phyloP scores from a whole-genome alignment of 257 asterid genomes.

The Nicotiana paniculata region DNA sequence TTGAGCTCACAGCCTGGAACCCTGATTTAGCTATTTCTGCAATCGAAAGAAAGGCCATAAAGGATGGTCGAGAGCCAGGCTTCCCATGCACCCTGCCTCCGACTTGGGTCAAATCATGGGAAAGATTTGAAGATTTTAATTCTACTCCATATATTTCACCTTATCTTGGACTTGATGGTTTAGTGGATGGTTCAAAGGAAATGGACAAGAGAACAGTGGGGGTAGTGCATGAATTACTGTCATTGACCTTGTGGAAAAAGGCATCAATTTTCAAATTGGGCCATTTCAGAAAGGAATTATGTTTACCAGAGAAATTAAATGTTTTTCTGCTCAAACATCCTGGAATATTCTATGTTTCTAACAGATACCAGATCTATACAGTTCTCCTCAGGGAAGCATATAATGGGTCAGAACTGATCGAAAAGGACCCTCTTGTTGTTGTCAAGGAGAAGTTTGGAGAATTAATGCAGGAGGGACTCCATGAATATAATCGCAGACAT shows the following conservation, averaged over 20 bases:
- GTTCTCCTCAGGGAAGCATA: slow-evolving; percentile 83
- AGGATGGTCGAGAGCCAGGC: slow-evolving; percentile 42
- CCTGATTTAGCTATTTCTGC: slow-evolving; percentile 59
- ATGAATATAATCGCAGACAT: slow-evolving; percentile 70
- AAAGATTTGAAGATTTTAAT: slow-evolving; percentile 70
- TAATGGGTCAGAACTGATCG: slow-evolving; percentile 53
- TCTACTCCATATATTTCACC: slow-evolving; percentile 76
- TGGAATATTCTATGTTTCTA: slow-evolving; percentile 32
- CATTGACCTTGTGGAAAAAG: slow-evolving; percentile 80
- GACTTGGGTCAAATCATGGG: slow-evolving; percentile 54
- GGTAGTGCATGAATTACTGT: slow-evolving; percentile 69
- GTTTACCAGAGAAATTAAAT: slow-evolving; percentile 64
- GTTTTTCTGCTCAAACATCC: slow-evolving; percentile 77
- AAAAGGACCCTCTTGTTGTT: slow-evolving; percentile 73
- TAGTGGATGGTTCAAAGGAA: slow-evolving; percentile 52
- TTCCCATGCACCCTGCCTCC: slow-evolving; percentile 62
- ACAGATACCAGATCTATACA: slow-evolving; percentile 39
- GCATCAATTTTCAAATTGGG: slow-evolving; percentile 58
- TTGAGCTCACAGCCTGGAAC: slow-evolving; percentile 52
- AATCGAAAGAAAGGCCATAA: slow-evolving; percentile 43
- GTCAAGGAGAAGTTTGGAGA: slow-evolving; percentile 89
- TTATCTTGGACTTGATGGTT: slow-evolving; percentile 25
- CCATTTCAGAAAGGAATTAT: slow-evolving; percentile 73
- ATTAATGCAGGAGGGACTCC: slow-evolving; percentile 84
- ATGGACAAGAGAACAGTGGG: slow-evolving; percentile 69